Conservation (phyloP, 106 monocot genomes). For the Chionographis japonica region DNA sequence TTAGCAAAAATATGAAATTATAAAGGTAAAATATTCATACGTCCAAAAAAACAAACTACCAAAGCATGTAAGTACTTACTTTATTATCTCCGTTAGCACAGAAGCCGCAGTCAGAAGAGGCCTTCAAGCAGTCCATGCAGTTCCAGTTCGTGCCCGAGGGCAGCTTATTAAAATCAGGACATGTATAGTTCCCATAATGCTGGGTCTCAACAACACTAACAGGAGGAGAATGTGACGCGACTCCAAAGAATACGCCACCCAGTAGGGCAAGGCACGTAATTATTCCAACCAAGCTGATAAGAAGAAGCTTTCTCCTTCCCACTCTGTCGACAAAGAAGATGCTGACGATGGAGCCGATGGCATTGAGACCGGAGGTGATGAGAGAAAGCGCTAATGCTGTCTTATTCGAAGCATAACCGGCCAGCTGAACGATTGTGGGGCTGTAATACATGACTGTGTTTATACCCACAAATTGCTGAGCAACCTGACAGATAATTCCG, state of each 20-base stretch:
- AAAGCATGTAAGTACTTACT: slow-evolving; percentile 9
- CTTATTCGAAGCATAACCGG: slow-evolving; percentile 78
- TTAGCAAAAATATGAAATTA: not conserved
- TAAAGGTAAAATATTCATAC: not conserved
- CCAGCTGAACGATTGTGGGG: slow-evolving; percentile 83
- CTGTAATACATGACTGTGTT: slow-evolving; percentile 97
- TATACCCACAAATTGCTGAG: slow-evolving; percentile 84
- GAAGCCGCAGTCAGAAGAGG: slow-evolving; percentile 47
- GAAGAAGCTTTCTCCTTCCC: slow-evolving; percentile 60
- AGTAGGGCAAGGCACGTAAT: slow-evolving; percentile 48
- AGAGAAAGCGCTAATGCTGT: slow-evolving; percentile 77
- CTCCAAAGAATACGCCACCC: slow-evolving; percentile 50
- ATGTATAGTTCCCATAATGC: slow-evolving; percentile 37
- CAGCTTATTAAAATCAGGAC: slow-evolving; percentile 33
- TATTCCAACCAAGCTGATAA: slow-evolving; percentile 68
- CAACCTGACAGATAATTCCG: slow-evolving; percentile 66
- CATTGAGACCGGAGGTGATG: slow-evolving; percentile 79
- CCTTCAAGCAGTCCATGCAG: slow-evolving; percentile 62
- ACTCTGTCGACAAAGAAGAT: slow-evolving; percentile 72
- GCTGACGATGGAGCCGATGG: slow-evolving; percentile 70
- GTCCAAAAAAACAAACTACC: too few relatives aligned
- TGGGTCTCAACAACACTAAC: slow-evolving; percentile 36
- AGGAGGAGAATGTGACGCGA: slow-evolving; percentile 42
- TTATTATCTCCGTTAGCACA: slow-evolving; percentile 47
- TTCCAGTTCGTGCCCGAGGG: slow-evolving; percentile 37